Evolutionary conservation across 169 alveolate genomes (phyloP), one percentile per base, ranked within the genome.

Genomic region (Cryptosporidium tyzzeri): DNA sequence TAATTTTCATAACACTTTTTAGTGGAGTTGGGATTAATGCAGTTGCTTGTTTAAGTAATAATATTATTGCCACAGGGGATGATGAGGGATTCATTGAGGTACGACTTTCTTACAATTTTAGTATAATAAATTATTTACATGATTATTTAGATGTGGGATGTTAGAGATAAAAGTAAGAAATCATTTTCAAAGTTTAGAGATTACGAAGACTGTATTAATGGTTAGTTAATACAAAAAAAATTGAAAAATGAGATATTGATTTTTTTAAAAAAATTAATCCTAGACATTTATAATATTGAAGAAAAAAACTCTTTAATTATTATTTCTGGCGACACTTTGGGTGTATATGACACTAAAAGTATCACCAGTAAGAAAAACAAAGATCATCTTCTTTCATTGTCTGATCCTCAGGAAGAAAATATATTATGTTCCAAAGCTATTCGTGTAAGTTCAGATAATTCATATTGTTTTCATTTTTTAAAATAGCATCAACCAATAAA

Each of bases 371-470:
- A 80, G 14, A 80, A 80, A 67, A 80, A 80, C 23, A 80, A 80
- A 65, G 89, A 80, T 44, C 75, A 80, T 29, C 39, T 80, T 21
- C 37, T 80, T 35, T 29, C 89, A 7, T 44, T 80, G 26, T 80
- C 89, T 6, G 89, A 80, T 44, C 80, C 89, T 39, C 89, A 80
- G 26, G 89, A 80, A 80, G 89, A 80, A 23, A 80, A 62, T 62
- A 80, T 80, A 31, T n/a, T 67, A 21, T 80, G 89, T 62, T 61
- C 68, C 26, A 80, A 48, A 26, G 29, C 68, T 16, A 62, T 80
- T 41, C 59, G 89, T 3, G 89, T 80, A 80, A 80, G 89, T 62
- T 62, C 18, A 37, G 12, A 18, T 55, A 55, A 55, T 1, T 12
- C 9, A 48, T 48, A 14, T 48, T 48, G 23, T 14, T 21, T 23